Conservation (phyloP, 331 rosid genomes). For the Phaseolus coccineus region DNA sequence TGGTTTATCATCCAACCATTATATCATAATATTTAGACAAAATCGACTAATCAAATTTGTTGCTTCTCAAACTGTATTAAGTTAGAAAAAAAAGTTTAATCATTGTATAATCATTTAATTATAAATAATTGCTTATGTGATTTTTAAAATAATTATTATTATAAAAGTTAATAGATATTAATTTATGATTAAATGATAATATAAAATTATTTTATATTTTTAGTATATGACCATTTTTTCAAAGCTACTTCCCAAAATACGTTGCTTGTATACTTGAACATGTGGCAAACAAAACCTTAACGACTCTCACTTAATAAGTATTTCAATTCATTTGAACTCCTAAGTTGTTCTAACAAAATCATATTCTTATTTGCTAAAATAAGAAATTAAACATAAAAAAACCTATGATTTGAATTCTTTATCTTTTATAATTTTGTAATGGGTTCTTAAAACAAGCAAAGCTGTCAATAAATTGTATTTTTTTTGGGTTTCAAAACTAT, state of each 20-base stretch:
- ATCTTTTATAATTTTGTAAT: no score
- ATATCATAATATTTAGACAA: neutral
- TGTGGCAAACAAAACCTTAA: neutral
- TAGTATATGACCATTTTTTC: no score
- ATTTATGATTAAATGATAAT: no score
- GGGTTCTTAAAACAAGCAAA: no score
- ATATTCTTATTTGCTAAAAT: neutral
- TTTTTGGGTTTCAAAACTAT: no score
- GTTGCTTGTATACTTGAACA: neutral
- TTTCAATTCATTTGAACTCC: neutral
- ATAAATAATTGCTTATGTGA: no score
- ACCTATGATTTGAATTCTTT: no score
- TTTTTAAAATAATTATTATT: no score
- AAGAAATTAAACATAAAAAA: neutral
- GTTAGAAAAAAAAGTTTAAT: neutral
- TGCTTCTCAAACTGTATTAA: neutral
- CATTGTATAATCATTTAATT: no score
- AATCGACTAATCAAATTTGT: neutral
- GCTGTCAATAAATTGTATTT: no score
- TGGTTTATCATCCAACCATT: neutral
- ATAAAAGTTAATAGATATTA: no score
- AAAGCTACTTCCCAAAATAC: neutral
- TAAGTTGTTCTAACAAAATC: neutral
- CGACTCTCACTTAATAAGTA: neutral
- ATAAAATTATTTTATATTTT: no score